Base-by-base conservation (phyloP, 805 yeast species). In the Saccharomycopsis javanensis region DNA sequence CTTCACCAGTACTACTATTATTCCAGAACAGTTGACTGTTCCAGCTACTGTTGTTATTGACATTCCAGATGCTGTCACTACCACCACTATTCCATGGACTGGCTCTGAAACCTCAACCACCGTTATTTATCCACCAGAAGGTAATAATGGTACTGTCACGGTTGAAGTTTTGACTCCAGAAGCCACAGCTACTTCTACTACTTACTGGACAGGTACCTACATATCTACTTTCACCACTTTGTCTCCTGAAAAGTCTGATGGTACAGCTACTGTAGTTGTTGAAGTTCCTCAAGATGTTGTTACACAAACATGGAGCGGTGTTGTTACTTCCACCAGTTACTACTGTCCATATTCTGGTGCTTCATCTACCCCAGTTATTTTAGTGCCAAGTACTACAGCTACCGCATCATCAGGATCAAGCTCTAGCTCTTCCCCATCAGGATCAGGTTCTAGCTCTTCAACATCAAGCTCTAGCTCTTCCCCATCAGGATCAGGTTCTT, bases 201-300 rank as follows among this genome's bases (percentile, higher is more conserved):
- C 51, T 5, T 20, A 20, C 42, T 35, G 55, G 50, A 38, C 55
- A 20, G 48, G 48, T 20, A 28, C 15, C 23, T 42, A 18, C 48
- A 42, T n/a, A n/a, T n/a, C 48, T 51, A 20, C 48, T 10, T 20
- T 18, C 28, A 18, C 48, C 23, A 54, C 56, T 45, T 20, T 50
- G 4, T 46, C 5, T 54, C 42, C 56, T 13, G 6, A 3, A n/a
- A 15, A 18, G 3, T 8, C 6, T 27, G 15, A 20, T 50, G 53
- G 53, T 1, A 42, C 38, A 27, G 48, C 56, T 6, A 45, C 62
- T 31, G 51, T 55, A 27, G 51, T 62, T 5, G 61, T 58, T 7
- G 42, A 51, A 5, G 16, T 55, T 33, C 55, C 48, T 3, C 48
- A 42, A 42, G 28, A 42, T 20, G 28, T 42, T 8, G 23, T 42